Evolutionary conservation across 2,329 filamentous ascomycete genomes (phyloP), one percentile per base, ranked within the genome.

Genomic region (Fusarium bactridioides): DNA sequence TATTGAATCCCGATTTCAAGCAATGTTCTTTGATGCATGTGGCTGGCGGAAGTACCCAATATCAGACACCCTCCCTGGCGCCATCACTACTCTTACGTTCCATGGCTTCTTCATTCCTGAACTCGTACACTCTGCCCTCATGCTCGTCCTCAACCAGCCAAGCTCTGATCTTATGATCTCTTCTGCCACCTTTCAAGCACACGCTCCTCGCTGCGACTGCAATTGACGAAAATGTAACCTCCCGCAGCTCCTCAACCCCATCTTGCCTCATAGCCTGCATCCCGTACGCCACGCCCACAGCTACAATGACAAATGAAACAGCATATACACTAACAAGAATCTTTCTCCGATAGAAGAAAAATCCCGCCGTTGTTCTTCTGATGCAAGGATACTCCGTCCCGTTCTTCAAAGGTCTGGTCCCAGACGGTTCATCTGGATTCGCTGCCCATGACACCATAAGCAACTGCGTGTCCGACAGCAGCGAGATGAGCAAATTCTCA

Each of bases 401-500:
- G 1, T 29, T 29, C 13, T 41, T 64, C 25, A 63, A 61, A 8
- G 41, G 15, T 2, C 35, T 4, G 1, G 56, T 57, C 1, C 71
- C 72, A 3, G 72, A 70, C 4, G 41, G 43, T 23, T 67, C 37
- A 38, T 55, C 47, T 3, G 61, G 48, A 38, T 74, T 47, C 11
- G 55, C 53, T 2, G 71, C 71, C 72, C 72, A 74, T 3, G 62
- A 44, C 8, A 74, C 72, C 19, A 51, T 61, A 10, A 70, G 48
- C 23, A 74, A 21, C 25, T 74, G 69, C 0, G 65, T 63, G 9
- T 74, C 67, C 1, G 69, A 67, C 29, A 74, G 37, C 1, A 74
- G 33, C 2, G 71, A 74, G 15, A 74, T 72, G 1, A 74, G 31
- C 3, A 74, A 43, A 31, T 70, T 70, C 29, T 74, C 71, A 23